phyloP scores from a whole-genome alignment of 2,329 filamentous ascomycete genomes.

The Graphiopsis chlorocephala region DNA sequence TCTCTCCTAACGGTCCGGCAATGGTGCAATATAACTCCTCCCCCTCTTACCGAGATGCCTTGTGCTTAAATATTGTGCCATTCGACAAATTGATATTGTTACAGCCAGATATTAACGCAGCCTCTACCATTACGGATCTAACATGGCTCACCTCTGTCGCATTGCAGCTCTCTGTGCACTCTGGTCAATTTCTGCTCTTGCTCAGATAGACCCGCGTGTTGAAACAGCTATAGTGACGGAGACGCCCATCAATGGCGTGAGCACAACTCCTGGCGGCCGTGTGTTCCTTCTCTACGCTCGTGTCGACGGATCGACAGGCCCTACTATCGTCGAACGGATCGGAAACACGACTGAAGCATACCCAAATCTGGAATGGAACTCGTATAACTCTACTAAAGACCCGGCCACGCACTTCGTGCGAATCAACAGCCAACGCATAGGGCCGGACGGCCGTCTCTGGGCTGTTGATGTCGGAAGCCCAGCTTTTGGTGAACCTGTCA shows the following conservation, averaged over 20 bases:
- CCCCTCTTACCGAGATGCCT: neutral
- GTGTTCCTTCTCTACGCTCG: slow-evolving; percentile 32
- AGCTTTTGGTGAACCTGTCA: slow-evolving; percentile 30
- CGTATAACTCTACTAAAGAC: slow-evolving; percentile 28
- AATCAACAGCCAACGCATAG: slow-evolving; percentile 33
- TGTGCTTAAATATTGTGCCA: neutral
- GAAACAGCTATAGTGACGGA: slow-evolving; percentile 23
- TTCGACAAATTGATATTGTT: neutral
- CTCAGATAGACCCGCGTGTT: slow-evolving; percentile 21
- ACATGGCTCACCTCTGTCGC: neutral
- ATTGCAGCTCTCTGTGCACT: neutral
- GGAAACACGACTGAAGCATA: slow-evolving; percentile 28
- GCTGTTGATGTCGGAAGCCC: slow-evolving; percentile 34
- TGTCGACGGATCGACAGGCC: slow-evolving; percentile 33
- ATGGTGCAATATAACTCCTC: neutral
- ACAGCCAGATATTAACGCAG: neutral
- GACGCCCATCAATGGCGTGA: slow-evolving; percentile 26
- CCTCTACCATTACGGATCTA: neutral
- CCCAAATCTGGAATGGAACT: slow-evolving; percentile 34
- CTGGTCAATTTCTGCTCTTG: neutral
- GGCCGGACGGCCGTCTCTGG: slow-evolving; percentile 35
- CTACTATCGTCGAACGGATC: slow-evolving; percentile 30
- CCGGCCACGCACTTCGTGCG: slow-evolving; percentile 28
- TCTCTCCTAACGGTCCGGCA: neutral
- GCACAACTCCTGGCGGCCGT: slow-evolving; percentile 31